Conservation (phyloP, 805 yeast species). For the Sungouiozyma ichnusensis region DNA sequence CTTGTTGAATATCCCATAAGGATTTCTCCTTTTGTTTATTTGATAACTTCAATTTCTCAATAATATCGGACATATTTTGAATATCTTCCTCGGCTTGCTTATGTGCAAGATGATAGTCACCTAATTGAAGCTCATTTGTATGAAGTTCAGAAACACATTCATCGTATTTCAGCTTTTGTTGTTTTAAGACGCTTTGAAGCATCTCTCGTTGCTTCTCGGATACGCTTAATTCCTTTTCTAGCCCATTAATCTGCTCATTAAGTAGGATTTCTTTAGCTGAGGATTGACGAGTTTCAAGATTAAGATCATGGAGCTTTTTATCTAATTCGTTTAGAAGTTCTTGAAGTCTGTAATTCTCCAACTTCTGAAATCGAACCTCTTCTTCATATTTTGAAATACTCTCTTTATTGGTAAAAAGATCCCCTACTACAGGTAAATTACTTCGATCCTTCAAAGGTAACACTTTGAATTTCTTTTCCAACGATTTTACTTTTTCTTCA, state of each 20-base stretch:
- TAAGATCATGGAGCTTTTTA: constrained; percentile 33
- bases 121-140: constrained; percentile 61
- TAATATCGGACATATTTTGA: constrained; percentile 40
- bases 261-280: constrained; percentile 29
- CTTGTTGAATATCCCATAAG: constrained; percentile 43
- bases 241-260: constrained; percentile 33
- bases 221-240: constrained; percentile 49
- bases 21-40: constrained; percentile 44
- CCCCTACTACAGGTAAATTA: constrained; percentile 18
- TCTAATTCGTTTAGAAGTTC: constrained; percentile 39
- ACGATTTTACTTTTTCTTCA: constrained; percentile 33
- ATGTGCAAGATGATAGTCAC: constrained; percentile 40
- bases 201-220: constrained; percentile 47
- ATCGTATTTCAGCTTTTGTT: constrained; percentile 64
- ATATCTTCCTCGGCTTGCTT: constrained; percentile 43
- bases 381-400: constrained; percentile 25
- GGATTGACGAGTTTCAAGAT: constrained; percentile 34
- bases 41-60: constrained; percentile 42
- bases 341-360: constrained; percentile 36
- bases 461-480: constrained; percentile 31
- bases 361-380: constrained; percentile 20
- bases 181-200: constrained; percentile 41
- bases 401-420: constrained; percentile 21
- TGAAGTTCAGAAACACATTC: constrained; percentile 65
- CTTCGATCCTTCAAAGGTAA: constrained; percentile 20